Base-by-base conservation (phyloP, 768 basidiomycete species). In the Fomitopsis pulvina region DNA sequence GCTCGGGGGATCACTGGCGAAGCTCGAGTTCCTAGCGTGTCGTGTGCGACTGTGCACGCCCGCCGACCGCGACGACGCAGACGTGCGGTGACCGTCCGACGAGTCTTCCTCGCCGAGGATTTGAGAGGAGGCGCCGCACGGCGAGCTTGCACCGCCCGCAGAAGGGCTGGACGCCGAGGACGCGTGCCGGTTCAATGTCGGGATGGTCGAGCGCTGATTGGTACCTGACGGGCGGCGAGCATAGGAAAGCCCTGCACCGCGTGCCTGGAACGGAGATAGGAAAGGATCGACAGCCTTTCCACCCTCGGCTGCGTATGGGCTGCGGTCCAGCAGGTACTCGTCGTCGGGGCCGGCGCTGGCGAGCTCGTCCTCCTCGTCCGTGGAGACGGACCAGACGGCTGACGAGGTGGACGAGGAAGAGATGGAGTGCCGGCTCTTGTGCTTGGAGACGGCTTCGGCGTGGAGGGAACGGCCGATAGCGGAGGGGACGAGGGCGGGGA, bases 181-280 rank as follows among this genome's bases (percentile, higher is more conserved):
- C 29, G 71, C 71, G 61, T 77, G 79, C 50, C 71, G 68, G 59
- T 81, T 78, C 41, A 79, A 68, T 48, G 72, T 70, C 48, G 82
- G 78, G 21, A 82, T 75, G 41, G 75, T 79, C 4, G 81, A 80
- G 32, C 71, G 76, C 57, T 80, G 79, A 69, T 88, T 87, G 42
- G 81, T 87, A 8, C 80, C 72, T 28, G 85, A 85, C 0, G 85
- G 84, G 12, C 80, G 74, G 49, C 86, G 81, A 47, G 84, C 74
- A 58, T 85, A 87, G 5, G 77, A 78, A 3, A 87, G 68, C 41
- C 72, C 29, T 14, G 45, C 54, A 55, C 51, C 69, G 66, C 57
- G 55, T 14, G 57, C 45, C 27, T 32, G 22, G 41, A 26, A 11
- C 27, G 27, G 12, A 26, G 12, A 37, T 21, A 38, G 25, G 40